Evolutionary conservation across 306 rosid genomes (phyloP).

Genomic region (Parietaria judaica): DNA sequence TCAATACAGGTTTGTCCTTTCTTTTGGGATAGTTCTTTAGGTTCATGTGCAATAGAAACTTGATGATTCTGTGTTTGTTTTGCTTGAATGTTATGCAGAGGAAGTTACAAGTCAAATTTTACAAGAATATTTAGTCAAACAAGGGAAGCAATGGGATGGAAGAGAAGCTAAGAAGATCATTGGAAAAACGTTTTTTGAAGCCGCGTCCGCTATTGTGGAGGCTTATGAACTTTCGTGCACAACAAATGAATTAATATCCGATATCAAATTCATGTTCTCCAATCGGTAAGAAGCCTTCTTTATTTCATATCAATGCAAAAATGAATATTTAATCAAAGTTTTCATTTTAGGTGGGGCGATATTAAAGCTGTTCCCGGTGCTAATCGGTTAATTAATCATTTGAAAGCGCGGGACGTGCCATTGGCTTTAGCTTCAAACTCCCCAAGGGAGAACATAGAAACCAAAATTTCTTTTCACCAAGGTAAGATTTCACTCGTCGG

Average conservation of each 20-base stretch:
- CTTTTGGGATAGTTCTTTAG: neutral
- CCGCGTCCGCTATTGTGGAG: slow-evolving; percentile 53
- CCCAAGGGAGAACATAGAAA: slow-evolving; percentile 54
- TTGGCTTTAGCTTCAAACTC: slow-evolving; percentile 91
- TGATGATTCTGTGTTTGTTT: neutral
- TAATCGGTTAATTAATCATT: slow-evolving; percentile 71
- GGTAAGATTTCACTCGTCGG: neutral
- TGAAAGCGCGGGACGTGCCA: slow-evolving; percentile 53
- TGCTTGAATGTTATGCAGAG: slow-evolving; percentile 31
- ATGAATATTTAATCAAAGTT: too few species aligned
- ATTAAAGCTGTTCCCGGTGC: slow-evolving; percentile 86
- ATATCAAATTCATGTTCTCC: slow-evolving; percentile 55
- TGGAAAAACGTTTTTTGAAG: slow-evolving; percentile 72
- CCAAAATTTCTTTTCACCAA: slow-evolving; percentile 67
- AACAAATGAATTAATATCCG: slow-evolving; percentile 46
- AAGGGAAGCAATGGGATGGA: slow-evolving; percentile 91
- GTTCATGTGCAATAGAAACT: too few species aligned
- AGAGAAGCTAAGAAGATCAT: slow-evolving; percentile 54
- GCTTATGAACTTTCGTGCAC: slow-evolving; percentile 80
- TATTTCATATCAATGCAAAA: too few species aligned
- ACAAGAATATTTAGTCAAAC: slow-evolving; percentile 39
- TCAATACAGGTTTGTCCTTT: slow-evolving; percentile 52
- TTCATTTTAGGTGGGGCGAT: slow-evolving; percentile 58
- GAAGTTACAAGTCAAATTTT: slow-evolving; percentile 56
- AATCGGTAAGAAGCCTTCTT: slow-evolving; percentile 36